Conservation (phyloP, 2,329 filamentous ascomycete species). For the Byssochlamys sp. region DNA sequence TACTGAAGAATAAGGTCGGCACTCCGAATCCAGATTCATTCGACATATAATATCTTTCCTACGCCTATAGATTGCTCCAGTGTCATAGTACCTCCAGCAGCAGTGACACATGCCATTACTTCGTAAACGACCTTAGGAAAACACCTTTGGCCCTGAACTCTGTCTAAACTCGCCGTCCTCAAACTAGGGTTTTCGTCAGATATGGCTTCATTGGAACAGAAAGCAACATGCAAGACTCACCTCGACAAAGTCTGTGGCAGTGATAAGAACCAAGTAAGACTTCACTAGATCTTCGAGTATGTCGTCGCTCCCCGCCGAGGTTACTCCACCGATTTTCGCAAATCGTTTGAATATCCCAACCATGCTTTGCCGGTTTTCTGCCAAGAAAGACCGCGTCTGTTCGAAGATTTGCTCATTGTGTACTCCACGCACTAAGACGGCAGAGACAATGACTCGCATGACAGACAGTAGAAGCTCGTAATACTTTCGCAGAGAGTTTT, state of each 20-base stretch:
- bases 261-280: slow-evolving; percentile 72
- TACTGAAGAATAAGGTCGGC: not conserved
- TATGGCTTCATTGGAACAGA: not conserved
- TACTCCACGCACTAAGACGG: slow-evolving; percentile 68
- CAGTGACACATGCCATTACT: slow-evolving; percentile 1
- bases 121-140: slow-evolving; percentile 18
- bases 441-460: slow-evolving; percentile 70
- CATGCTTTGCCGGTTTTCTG: slow-evolving; percentile 72
- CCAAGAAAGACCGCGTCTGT: slow-evolving; percentile 69
- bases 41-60: slow-evolving; percentile 5
- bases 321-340: slow-evolving; percentile 58
- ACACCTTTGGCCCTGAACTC: slow-evolving; percentile 19
- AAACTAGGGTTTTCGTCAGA: slow-evolving; percentile 17
- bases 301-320: slow-evolving; percentile 44
- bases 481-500: slow-evolving; percentile 64
- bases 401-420: slow-evolving; percentile 65
- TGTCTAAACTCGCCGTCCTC: slow-evolving; percentile 32
- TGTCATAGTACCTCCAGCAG: slow-evolving; percentile 4
- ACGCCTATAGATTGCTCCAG: slow-evolving; percentile 1
- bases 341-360: slow-evolving; percentile 84
- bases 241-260: slow-evolving; percentile 75
- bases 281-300: slow-evolving; percentile 70
- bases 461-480: slow-evolving; percentile 74
- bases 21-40: not conserved
- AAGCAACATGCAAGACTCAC: slow-evolving; percentile 42